Base-by-base conservation (phyloP, 1,139 yeast genomes). In the Geotrichum reessii region DNA sequence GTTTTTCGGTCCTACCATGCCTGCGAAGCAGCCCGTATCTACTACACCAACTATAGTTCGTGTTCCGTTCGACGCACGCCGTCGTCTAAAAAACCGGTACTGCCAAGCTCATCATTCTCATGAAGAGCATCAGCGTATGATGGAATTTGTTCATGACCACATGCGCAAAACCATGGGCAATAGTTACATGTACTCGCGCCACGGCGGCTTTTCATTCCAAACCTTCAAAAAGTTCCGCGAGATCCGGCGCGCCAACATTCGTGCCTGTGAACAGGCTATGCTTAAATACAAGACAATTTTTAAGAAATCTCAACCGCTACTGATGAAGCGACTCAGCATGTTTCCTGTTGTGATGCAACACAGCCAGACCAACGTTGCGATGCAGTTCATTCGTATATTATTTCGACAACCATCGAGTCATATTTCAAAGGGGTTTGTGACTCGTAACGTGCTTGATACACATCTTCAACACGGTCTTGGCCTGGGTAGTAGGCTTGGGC, bases 11-110 rank as follows among this genome's bases (percentile, higher is more conserved):
- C 25, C n/a, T 8, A 37, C 25, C 21, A 17, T 50, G 47, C 53
- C 53, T 3, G 7, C 1, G 14, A 46, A 50, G 17, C 53, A 46
- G 22, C 56, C 49, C 3, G 49, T 42, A 17, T 25, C 46, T 14
- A 52, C 55, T 2, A 37, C 44, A 8, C 55, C 55, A n/a, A 33
- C 55, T 3, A 22, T 52, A 7, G 21, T 52, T 12, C 24, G 55
- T 8, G 42, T 52, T 4, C 55, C 55, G n/a, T 52, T 52, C 27
- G 55, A 52, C 28, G 37, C 49, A 2, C 25, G 55, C 9, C 46
- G 55, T 19, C 33, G 55, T 8, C 19, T 52, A 17, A 52, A 52
- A 8, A 42, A 42, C 8, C 27, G 46, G 24, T 42, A 52, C 55
- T 52, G 55, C 25, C 44, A 25, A 6, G 27, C 21, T 6, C 17